Base-by-base conservation (phyloP, 176 grass and related monocot species). In the Olyra latifolia region DNA sequence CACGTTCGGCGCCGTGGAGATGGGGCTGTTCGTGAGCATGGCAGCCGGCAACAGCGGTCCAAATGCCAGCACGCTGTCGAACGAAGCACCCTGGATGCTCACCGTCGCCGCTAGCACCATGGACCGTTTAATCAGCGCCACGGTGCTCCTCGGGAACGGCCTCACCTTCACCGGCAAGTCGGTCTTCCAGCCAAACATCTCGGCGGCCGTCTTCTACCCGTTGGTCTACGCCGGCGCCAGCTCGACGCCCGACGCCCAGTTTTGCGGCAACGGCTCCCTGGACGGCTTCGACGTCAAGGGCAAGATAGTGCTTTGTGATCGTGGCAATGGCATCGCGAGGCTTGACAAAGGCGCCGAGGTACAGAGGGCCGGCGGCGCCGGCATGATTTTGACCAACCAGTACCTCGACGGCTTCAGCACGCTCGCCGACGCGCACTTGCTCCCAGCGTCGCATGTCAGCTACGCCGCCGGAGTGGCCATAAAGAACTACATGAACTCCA, bases 71-170 rank as follows among this genome's bases (percentile, higher is more conserved):
- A 50, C 66, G 8, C 79, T 46, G 49, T 42, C 82, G 30, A 97
- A 97, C 46, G 95, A 94, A 70, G 95, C 95, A 42, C 95, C 95
- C 7, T 97, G 95, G 95, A 46, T 94, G 55, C 89, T 97, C 75
- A 97, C 95, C 27, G 89, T 62, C 28, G 65, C 20, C 1, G 87
- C 52, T 0, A 72, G 75, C 64, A 87, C 83, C 39, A 66, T 93
- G 9, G 88, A 90, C 60, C 70, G 78, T 7, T 78, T 57, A 3
- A 65, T 86, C 5, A 45, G 64, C 46, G 53, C 77, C 2, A 44
- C 29, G 42, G 76, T 97, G 30, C 86, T 79, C 80, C 87, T 97
- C 0, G 91, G 89, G 8, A 87, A 83, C 1, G 89, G 87, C 8
- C 15, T 69, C 23, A 39, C 35, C 28, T 25, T 97, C 32, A 58